Evolutionary conservation across 306 rosid genomes (phyloP).

Genomic region (Trifolium pratense): DNA sequence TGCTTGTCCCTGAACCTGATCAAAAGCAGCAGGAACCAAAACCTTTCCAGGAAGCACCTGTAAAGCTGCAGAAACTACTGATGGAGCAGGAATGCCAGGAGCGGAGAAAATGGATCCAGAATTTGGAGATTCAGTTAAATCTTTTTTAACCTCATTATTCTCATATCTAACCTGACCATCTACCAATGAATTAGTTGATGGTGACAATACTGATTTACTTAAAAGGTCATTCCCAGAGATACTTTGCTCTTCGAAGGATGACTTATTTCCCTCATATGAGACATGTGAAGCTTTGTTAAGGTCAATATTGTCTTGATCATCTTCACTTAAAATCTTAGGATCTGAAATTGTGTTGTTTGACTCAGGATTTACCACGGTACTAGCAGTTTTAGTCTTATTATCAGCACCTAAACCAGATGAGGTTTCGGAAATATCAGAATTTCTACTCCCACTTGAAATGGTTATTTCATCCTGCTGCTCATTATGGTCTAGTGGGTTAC

Average conservation of each 20-base stretch:
- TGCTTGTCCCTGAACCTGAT: constrained; percentile 98
- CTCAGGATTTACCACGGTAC: constrained; percentile 46
- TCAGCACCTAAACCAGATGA: constrained; percentile 44
- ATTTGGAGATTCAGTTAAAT: constrained; percentile 56
- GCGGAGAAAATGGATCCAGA: constrained; percentile 73
- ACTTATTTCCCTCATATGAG: constrained; percentile 51
- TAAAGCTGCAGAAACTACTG: constrained; percentile 75
- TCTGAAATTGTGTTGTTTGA: constrained; percentile 49
- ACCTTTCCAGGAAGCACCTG: constrained; percentile 87
- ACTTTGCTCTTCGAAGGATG: constrained; percentile 53
- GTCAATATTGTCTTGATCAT: constrained; percentile 48
- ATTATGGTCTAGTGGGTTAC: constrained; percentile 44
- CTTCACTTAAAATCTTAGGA: constrained; percentile 46
- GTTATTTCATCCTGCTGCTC: constrained; percentile 58
- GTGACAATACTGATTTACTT: constrained; percentile 44
- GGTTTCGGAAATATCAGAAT: constrained; percentile 39
- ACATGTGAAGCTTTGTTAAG: constrained; percentile 46
- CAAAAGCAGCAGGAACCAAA: constrained; percentile 90
- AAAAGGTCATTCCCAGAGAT: constrained; percentile 43
- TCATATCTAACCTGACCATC: constrained; percentile 48
- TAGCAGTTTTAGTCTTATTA: constrained; percentile 45
- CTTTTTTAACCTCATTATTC: constrained; percentile 49
- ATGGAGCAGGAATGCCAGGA: constrained; percentile 97
- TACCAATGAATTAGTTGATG: constrained; percentile 44
- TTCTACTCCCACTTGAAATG: constrained; percentile 46